phyloP scores from a whole-genome alignment of 1,139 yeast genomes.

The Zygosaccharomyces pseudobailii region DNA sequence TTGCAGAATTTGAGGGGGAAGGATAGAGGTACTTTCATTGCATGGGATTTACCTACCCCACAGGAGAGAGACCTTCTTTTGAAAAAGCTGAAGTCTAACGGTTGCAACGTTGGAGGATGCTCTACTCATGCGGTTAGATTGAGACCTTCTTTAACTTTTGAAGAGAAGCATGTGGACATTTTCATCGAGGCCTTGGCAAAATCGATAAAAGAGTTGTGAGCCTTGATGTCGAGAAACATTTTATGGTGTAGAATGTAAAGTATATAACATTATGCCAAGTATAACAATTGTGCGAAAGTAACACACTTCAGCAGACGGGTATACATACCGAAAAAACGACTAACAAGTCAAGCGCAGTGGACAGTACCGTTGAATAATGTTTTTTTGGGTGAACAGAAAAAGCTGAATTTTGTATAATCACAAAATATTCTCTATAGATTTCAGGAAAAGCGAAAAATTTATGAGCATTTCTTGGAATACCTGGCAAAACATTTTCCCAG shows the following conservation, averaged over 20 bases:
- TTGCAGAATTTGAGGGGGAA: slow-evolving; percentile 60
- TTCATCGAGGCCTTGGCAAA: slow-evolving; percentile 46
- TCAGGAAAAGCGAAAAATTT: no score
- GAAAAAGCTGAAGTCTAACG: slow-evolving; percentile 46
- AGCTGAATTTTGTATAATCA: no score
- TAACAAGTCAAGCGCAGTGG: no score
- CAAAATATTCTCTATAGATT: no score
- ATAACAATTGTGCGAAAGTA: no score
- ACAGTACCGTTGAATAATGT: no score
- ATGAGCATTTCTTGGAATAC: no score
- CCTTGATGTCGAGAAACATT: neutral
- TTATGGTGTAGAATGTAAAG: neutral
- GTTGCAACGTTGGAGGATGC: slow-evolving; percentile 72
- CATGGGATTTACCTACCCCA: slow-evolving; percentile 57
- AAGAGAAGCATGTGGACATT: slow-evolving; percentile 60
- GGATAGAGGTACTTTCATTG: slow-evolving; percentile 64
- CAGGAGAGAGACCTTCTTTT: slow-evolving; percentile 50
- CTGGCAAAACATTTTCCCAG: no score
- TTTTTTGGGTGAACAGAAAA: no score
- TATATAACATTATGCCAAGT: neutral
- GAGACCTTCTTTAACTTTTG: slow-evolving; percentile 68
- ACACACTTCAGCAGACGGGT: no score
- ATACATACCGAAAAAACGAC: no score
- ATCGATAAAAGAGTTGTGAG: slow-evolving; percentile 20
- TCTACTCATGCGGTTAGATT: slow-evolving; percentile 61